Percentiles rank a stretch among this genome's conserved stretches.
phyloP scores from a whole-genome alignment of 305 asterid species.

The Caryopteris hybrid region DNA sequence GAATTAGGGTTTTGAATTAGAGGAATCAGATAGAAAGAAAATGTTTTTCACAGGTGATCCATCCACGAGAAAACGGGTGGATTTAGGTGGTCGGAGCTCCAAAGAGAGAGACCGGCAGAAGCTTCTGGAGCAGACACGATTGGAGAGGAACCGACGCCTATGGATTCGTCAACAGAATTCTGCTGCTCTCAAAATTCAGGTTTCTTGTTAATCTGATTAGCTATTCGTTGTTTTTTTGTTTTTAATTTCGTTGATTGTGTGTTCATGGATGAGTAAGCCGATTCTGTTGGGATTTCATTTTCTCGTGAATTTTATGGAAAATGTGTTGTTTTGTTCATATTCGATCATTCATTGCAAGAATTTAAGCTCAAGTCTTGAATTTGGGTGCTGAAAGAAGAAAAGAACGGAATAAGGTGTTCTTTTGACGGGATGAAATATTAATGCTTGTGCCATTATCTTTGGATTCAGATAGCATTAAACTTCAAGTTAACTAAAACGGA shows the following conservation, averaged over 20 bases:
- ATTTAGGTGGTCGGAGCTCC: slow-evolving; percentile 98
- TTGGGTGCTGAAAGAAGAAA: background rate
- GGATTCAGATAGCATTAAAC: background rate
- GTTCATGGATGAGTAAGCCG: slow-evolving; percentile 3
- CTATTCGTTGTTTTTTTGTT: background rate
- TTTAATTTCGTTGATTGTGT: background rate
- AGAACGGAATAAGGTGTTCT: background rate
- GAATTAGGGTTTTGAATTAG: slow-evolving; percentile 30
- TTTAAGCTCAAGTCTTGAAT: background rate
- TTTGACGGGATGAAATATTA: background rate
- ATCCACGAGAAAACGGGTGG: slow-evolving; percentile 81
- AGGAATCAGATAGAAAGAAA: background rate
- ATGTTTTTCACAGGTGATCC: slow-evolving; percentile 97
- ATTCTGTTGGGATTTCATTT: background rate
- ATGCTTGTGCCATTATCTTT: background rate
- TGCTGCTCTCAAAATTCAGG: slow-evolving; percentile 91
- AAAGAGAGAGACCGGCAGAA: slow-evolving; percentile 92
- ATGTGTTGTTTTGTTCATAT: background rate
- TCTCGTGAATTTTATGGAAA: background rate
- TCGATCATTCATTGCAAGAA: background rate
- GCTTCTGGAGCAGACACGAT: slow-evolving; percentile 82
- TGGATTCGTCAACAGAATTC: slow-evolving; percentile 73
- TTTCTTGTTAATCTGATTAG: slow-evolving; percentile 1
- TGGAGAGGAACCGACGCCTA: slow-evolving; percentile 75
- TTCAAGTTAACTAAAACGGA: background rate